Evolutionary conservation across 805 yeast genomes (phyloP).

Genomic region (Starmerella floris): DNA sequence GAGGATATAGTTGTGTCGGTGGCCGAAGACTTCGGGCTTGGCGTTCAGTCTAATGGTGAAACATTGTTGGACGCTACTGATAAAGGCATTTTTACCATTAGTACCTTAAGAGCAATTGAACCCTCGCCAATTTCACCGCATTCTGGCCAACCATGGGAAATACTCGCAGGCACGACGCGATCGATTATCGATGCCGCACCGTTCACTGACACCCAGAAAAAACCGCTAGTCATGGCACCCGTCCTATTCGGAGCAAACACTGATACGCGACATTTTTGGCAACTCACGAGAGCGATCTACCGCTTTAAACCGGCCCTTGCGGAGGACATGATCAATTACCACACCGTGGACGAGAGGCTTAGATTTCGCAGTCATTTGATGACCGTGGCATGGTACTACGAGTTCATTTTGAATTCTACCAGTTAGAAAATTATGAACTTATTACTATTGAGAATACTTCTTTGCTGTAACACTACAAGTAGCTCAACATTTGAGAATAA

Average conservation of each 20-base stretch:
- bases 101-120: slow-evolving; percentile 27
- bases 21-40: slow-evolving; percentile 39
- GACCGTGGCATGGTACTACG: slow-evolving; percentile 25
- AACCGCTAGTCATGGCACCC: slow-evolving; percentile 37
- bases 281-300: slow-evolving; percentile 45
- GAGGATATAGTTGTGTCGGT: slow-evolving; percentile 29
- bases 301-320: slow-evolving; percentile 42
- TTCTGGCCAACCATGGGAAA: slow-evolving; percentile 35
- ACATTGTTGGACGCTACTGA: slow-evolving; percentile 22
- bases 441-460: neutral
- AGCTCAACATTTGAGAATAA: neutral
- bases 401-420: slow-evolving; percentile 22
- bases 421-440: neutral
- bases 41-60: slow-evolving; percentile 31
- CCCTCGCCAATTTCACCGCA: slow-evolving; percentile 45
- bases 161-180: slow-evolving; percentile 49
- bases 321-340: slow-evolving; percentile 31
- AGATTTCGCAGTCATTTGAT: slow-evolving; percentile 40
- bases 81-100: slow-evolving; percentile 34
- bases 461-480: too few species aligned
- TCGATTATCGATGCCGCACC: slow-evolving; percentile 30
- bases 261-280: slow-evolving; percentile 57
- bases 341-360: slow-evolving; percentile 50
- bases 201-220: slow-evolving; percentile 16
- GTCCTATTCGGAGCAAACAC: slow-evolving; percentile 56